phyloP scores from a whole-genome alignment of 1,284 basidiomycete genomes.

The Naganishia sp. region DNA sequence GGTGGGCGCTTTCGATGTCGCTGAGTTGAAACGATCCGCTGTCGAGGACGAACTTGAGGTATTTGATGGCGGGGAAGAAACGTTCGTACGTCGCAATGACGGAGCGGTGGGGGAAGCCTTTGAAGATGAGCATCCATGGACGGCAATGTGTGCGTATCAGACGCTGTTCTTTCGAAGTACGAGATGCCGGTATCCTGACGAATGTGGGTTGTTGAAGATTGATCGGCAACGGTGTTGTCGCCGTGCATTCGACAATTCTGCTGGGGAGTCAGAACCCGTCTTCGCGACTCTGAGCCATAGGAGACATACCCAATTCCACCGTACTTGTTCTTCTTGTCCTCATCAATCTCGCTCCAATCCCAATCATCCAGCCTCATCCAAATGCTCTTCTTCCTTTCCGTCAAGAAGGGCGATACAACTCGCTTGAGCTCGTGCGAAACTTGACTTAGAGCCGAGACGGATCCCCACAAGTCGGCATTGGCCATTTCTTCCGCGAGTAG shows the following conservation, averaged over 20 bases:
- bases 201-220: constrained; percentile 1
- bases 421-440: constrained; percentile 6
- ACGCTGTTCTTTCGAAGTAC: constrained; percentile 1
- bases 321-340: not conserved
- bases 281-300: too few species aligned
- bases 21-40: not conserved
- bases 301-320: constrained; percentile 8
- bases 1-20: not conserved
- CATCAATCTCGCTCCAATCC: constrained; percentile 1
- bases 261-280: not conserved
- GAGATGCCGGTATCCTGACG: not conserved
- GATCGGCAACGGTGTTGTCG: not conserved
- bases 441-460: not conserved
- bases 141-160: constrained; percentile 1
- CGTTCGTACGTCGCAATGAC: constrained; percentile 12
- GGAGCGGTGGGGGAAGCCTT: constrained; percentile 12
- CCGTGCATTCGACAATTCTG: constrained; percentile 14
- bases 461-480: not conserved
- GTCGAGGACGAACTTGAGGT: constrained; percentile 12
- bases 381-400: constrained; percentile 7
- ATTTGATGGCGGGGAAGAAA: constrained; percentile 15
- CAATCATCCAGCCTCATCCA: constrained; percentile 24
- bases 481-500: constrained; percentile 11
- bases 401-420: constrained; percentile 3
- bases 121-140: constrained; percentile 20